Base-by-base conservation (phyloP, 2,329 filamentous ascomycete genomes). In the Alternaria metachromatica region DNA sequence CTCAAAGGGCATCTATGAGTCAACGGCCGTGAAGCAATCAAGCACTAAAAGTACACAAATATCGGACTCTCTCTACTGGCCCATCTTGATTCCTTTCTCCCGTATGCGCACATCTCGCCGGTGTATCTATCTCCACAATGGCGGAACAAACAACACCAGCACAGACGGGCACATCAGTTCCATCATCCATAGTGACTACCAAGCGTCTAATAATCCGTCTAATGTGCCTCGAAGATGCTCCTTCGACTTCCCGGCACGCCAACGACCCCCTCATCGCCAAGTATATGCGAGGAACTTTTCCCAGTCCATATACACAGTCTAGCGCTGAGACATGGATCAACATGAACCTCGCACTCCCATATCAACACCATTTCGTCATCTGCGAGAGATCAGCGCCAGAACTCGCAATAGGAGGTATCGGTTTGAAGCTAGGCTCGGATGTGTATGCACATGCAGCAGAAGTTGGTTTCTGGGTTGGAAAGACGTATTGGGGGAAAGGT, bases 401-500 rank as follows among this genome's bases (percentile, higher is more conserved):
- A 2, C 62, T 62, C 11, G 48, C 75, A 2, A 78, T 82, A 58
- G 81, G 81, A 26, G 71, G 74, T 8, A 78, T 82, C 33, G 81
- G 81, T 4, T 58, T 83, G 9, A 79, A 73, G 58, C 75, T 74
- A 45, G 75, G 72, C n/a, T 12, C 44, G 30, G 80, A 82, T 59
- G 69, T 81, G 15, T 71, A 76, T 15, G 66, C 76, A 6, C 80
- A 80, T 58, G 73, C 71, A 1, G 82, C 77, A 1, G 80, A 82
- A 60, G 53, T 83, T 1, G 82, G 81, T 10, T 83, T 81, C 68
- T 84, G 82, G 82, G 60, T 83, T 11, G 77, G 74, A 15, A 78
- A 80, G 57, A 63, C 64, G 28, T 71, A 72, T 37, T 80, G 79
- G 79, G 80, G 81, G 1, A 65, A 68, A 46, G 78, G 78, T 3